Evolutionary conservation across 164 flowering plant species (phyloP), one percentile per base, ranked within the genome.

Genomic region (Magnolia officinalis): DNA sequence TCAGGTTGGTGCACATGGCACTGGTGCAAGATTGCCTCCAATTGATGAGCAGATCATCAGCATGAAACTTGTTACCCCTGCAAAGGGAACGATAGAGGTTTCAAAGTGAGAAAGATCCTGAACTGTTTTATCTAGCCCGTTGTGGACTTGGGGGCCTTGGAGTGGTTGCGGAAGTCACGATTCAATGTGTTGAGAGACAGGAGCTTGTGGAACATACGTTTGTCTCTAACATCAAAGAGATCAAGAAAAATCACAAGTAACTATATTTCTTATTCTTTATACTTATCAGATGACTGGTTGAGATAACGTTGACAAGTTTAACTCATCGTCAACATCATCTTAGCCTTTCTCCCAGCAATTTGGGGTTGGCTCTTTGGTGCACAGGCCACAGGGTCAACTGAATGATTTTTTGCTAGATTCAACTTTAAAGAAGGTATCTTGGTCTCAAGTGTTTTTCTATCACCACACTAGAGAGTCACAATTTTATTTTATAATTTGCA

Each of bases 1-100:
- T 77, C 81, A 94, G 99, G 98, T 94, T 68, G 99, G 99, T 77
- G 99, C 99, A 8, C 99, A 96, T 89, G 99, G 99, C 37, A 96
- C 98, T 75, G 99, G 99, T 79, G 99, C 98, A 63, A 88, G 88
- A 74, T 81, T 96, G 86, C 99, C 98, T 80, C 97, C 99, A 14
- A 92, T 96, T 74, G 99, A 96, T 82, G 99, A 96, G 85, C 99
- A 96, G 83, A 89, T 96, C 72, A 82, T 94, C 72, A 89, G 95
- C 87, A 89, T 93, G 97, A 96, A 96, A 79, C 82, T 96, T 83
- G 96, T 96, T 70, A 96, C 99, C 75, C 99, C 99, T 82, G 91
- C 91, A 55, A 96, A 89, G 79, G 99, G 99, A 76, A 93, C 95
- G 13, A 92, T 96, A 73, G 98, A 92, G 82, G 18, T 96, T 75